These are phyloP conservation scores for Penicillium tannophilum DNA, from an alignment of 495 filamentous ascomycete genomes.

Conservation along the genomic window DNA sequence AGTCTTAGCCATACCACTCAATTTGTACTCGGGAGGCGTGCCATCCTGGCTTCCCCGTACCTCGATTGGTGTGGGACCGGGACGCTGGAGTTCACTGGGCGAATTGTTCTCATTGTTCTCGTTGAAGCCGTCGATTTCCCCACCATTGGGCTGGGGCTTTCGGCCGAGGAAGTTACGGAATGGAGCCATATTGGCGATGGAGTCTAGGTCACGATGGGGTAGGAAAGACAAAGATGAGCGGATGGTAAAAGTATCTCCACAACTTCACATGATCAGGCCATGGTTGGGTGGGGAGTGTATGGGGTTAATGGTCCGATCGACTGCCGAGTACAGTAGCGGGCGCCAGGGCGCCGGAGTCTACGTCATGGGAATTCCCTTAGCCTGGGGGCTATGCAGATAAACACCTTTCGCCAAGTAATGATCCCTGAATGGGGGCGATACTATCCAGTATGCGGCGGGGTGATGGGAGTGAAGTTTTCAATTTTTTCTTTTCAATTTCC, in stretches of 20 bases:
- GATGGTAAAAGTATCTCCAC: conserved; percentile 2
- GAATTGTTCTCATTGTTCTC: conserved; percentile 56
- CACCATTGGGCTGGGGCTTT: conserved; percentile 53
- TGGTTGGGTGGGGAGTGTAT: conserved; percentile 7
- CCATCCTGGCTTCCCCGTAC: conserved; percentile 58
- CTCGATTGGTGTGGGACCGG: conserved; percentile 52
- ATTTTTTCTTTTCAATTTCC: not conserved
- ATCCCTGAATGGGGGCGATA: not conserved
- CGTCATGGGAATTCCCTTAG: conserved; percentile 3
- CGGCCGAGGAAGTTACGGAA: conserved; percentile 75
- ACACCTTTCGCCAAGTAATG: not conserved
- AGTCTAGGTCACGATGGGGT: conserved; percentile 6
- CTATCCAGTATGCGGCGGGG: not conserved
- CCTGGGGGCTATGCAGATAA: not conserved
- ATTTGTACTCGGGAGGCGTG: conserved; percentile 75
- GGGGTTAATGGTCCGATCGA: conserved; percentile 6
- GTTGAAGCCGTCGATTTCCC: conserved; percentile 41
- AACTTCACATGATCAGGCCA: conserved; percentile 17
- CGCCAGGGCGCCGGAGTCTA: conserved; percentile 4
- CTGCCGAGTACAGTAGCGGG: not conserved
- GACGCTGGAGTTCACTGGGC: conserved; percentile 37
- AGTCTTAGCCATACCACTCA: conserved; percentile 65
- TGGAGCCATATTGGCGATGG: conserved; percentile 59
- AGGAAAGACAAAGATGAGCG: not conserved
- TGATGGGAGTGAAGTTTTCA: not conserved